Evolutionary conservation across 2,329 filamentous ascomycete genomes (phyloP), one percentile per base, ranked within the genome.

Genomic region (Scorias spongiosa): DNA sequence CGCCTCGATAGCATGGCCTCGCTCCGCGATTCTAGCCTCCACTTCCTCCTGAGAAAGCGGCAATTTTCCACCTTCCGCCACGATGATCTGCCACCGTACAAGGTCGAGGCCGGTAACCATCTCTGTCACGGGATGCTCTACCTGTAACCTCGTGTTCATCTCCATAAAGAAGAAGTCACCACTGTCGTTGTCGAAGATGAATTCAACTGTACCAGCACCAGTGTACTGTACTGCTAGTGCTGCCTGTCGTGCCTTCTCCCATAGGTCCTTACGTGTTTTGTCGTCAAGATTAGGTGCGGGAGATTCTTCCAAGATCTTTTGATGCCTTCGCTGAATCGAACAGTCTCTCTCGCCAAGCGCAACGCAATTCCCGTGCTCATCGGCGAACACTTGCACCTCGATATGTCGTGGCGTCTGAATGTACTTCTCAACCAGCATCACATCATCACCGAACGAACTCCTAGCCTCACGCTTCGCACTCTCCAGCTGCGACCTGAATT

Each of bases 61-160:
- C 5, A 84, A 66, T 42, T 66, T 69, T n/a, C 75, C 74, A 14
- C 80, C 81, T 54, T 81, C 76, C 40, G 89, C 84, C 38, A 96
- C 82, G 55, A 82, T 68, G 57, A 98, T 85, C 65, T 98, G 91
- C 91, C 91, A 98, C 58, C 89, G 81, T 3, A 98, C 91, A 30
- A 98, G 66, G 56, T 88, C 83, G 41, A 84, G 72, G 0, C 75
- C 79, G 9, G 80, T 84, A 2, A 84, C 78, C 70, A 82, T 79
- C 58, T 88, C 83, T 0, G 80, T 96, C 15, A 96, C 91, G 0
- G 91, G 91, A 57, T 98, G 91, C 66, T 98, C 91, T 41, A 98
- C 91, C 63, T 98, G 91, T 15, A 98, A 69, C 42, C 91, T 75
- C 0, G 91, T 80, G 57, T 80, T 80, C 76, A 80, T 81, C 54